Conservation (phyloP, 2,329 filamentous ascomycete species). For the Penicillium capsulatum region DNA sequence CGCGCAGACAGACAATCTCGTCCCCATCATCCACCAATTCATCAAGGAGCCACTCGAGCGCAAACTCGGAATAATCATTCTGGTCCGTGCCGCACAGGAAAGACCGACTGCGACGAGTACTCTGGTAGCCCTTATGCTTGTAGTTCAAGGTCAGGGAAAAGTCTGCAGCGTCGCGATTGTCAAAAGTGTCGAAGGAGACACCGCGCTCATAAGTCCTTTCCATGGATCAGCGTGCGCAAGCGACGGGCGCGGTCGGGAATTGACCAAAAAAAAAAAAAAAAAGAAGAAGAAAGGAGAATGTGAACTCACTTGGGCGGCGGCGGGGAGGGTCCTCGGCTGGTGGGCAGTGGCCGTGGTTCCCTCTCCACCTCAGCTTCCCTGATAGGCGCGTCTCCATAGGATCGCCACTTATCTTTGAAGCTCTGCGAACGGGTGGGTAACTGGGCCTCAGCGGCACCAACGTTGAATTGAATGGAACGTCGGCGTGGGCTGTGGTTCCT, state of each 20-base stretch:
- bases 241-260: not conserved
- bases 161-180: slow-evolving; percentile 61
- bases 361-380: slow-evolving; percentile 22
- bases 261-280: no score
- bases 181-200: slow-evolving; percentile 72
- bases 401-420: slow-evolving; percentile 24
- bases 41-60: slow-evolving; percentile 85
- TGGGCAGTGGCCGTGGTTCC: slow-evolving; percentile 21
- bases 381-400: slow-evolving; percentile 16
- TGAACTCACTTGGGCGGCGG: slow-evolving; percentile 41
- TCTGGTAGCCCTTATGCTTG: slow-evolving; percentile 81
- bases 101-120: slow-evolving; percentile 73
- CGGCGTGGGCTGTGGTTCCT: slow-evolving; percentile 26
- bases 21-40: slow-evolving; percentile 91
- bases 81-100: slow-evolving; percentile 90
- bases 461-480: slow-evolving; percentile 40
- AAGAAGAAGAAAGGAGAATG: not conserved
- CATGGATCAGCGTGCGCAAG: slow-evolving; percentile 5
- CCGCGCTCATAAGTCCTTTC: slow-evolving; percentile 60
- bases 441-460: slow-evolving; percentile 27
- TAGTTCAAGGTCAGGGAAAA: slow-evolving; percentile 78
- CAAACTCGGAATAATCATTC: slow-evolving; percentile 87
- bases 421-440: slow-evolving; percentile 28
- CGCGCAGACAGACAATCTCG: slow-evolving; percentile 84
- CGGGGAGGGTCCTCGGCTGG: slow-evolving; percentile 34